These are phyloP conservation scores for Xylaria multiplex DNA, from an alignment of 2,329 filamentous ascomycete genomes.

Conservation along the genomic window DNA sequence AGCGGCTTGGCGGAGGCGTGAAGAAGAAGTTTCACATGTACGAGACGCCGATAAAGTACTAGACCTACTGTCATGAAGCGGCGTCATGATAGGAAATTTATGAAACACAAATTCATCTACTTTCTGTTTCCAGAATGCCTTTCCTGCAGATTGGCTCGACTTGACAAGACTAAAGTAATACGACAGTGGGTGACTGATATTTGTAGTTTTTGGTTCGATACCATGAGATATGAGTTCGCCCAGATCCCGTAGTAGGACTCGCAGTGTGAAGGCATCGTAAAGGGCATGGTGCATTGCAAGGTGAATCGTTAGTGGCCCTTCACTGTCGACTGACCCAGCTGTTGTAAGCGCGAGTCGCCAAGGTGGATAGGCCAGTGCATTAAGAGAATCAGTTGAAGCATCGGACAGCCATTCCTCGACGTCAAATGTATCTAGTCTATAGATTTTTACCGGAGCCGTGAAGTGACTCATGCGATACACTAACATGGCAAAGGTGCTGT, in stretches of 20 bases:
- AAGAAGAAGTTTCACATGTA: slow-evolving; percentile 53
- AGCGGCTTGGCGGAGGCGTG: slow-evolving; percentile 65
- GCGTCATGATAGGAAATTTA: slow-evolving; percentile 80
- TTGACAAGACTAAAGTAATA: slow-evolving; percentile 54
- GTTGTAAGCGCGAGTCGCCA: slow-evolving; percentile 70
- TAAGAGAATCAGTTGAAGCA: slow-evolving; percentile 50
- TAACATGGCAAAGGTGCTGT: slow-evolving; percentile 78
- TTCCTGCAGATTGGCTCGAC: slow-evolving; percentile 45
- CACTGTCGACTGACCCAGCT: not conserved
- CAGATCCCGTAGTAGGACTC: slow-evolving; percentile 71
- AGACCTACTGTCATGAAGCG: slow-evolving; percentile 59
- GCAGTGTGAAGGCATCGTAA: slow-evolving; percentile 83
- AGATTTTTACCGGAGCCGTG: slow-evolving; percentile 38
- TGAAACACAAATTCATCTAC: slow-evolving; percentile 66
- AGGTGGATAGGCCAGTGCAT: slow-evolving; percentile 62
- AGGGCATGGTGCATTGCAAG: slow-evolving; percentile 78
- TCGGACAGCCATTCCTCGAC: slow-evolving; percentile 53
- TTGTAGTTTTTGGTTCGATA: slow-evolving; percentile 10
- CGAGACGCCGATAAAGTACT: slow-evolving; percentile 51
- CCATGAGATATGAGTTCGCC: slow-evolving; percentile 43
- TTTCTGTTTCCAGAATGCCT: slow-evolving; percentile 71
- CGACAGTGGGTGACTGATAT: slow-evolving; percentile 52
- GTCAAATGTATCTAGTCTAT: slow-evolving; percentile 44
- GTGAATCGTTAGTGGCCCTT: slow-evolving; percentile 50
- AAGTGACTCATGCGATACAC: slow-evolving; percentile 56